Conservation (phyloP, 192 early-diverging fungal species). For the Rhizoclosmatium globosum region DNA sequence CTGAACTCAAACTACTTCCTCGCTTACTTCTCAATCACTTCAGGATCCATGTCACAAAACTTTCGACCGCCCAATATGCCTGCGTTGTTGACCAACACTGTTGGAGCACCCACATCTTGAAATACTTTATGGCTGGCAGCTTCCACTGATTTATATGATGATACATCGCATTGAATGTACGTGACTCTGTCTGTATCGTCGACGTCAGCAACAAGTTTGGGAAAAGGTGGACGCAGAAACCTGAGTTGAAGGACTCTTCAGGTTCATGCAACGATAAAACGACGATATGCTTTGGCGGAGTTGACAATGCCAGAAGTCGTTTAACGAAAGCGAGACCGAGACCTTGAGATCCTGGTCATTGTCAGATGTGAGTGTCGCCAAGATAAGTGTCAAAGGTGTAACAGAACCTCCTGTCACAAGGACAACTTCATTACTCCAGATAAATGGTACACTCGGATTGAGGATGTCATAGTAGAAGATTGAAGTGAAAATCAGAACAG, state of each 20-base stretch:
- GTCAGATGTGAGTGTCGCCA: not conserved
- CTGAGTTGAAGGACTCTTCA: not conserved
- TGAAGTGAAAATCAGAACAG: not conserved
- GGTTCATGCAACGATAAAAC: slow-evolving; percentile 57
- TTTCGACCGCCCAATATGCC: slow-evolving; percentile 73
- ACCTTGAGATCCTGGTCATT: slow-evolving; percentile 55
- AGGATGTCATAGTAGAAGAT: not conserved
- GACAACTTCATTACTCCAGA: slow-evolving; percentile 67
- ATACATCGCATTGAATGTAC: slow-evolving; percentile 70
- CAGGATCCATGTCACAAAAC: slow-evolving; percentile 67
- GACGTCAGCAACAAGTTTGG: not conserved
- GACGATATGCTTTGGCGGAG: slow-evolving; percentile 53
- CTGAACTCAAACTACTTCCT: not conserved
- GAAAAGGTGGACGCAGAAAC: slow-evolving; percentile 46
- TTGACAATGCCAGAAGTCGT: slow-evolving; percentile 43
- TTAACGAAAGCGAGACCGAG: slow-evolving; percentile 61
- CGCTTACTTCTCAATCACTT: slow-evolving; percentile 63
- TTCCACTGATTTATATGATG: slow-evolving; percentile 53
- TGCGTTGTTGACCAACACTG: slow-evolving; percentile 85
- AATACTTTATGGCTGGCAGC: slow-evolving; percentile 30
- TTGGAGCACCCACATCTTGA: slow-evolving; percentile 68
- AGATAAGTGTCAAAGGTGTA: not conserved
- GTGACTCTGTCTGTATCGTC: slow-evolving; percentile 32
- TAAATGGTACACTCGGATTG: not conserved
- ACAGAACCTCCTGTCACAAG: slow-evolving; percentile 71